Evolutionary conservation across 768 basidiomycete species (phyloP).

Genomic region (Podaxis sp.): DNA sequence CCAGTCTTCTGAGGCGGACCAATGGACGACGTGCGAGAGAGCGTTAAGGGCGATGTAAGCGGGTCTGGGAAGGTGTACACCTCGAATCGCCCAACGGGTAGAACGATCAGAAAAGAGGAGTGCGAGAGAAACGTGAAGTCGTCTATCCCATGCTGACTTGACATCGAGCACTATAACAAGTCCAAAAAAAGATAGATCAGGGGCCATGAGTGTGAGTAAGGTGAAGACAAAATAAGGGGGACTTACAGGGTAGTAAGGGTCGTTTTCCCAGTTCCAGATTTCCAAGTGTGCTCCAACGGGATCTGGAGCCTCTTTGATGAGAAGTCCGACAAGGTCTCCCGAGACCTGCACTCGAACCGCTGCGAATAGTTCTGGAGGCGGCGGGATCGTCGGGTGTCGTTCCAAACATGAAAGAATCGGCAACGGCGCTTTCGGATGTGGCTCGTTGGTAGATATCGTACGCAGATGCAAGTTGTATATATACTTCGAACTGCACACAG

Average conservation of each 20-base stretch:
- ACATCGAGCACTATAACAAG: conserved; percentile 35
- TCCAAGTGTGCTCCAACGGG: conserved; percentile 42
- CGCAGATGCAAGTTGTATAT: conserved; percentile 51
- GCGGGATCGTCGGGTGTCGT: conserved; percentile 26
- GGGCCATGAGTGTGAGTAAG: neutral
- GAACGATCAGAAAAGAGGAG: conserved; percentile 44
- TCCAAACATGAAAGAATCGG: conserved; percentile 38
- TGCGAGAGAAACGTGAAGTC: conserved; percentile 52
- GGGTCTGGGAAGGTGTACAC: conserved; percentile 47
- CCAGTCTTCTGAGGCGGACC: neutral
- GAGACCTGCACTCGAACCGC: conserved; percentile 46
- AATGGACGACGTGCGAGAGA: neutral
- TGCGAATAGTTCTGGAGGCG: conserved; percentile 32
- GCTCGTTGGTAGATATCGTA: conserved; percentile 48
- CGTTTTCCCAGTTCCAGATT: conserved; percentile 50
- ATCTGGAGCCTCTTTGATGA: conserved; percentile 45
- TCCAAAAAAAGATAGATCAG: conserved; percentile 3
- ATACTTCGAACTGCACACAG: conserved; percentile 31
- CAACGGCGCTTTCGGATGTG: conserved; percentile 43
- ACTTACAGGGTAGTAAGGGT: conserved; percentile 40
- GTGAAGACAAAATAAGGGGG: neutral
- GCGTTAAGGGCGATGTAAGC: conserved; percentile 12
- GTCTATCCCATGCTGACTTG: conserved; percentile 42
- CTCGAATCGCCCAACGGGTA: conserved; percentile 45
- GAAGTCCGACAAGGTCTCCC: conserved; percentile 44